Base-by-base conservation (phyloP, 306 rosid genomes). In the Delonix regia region DNA sequence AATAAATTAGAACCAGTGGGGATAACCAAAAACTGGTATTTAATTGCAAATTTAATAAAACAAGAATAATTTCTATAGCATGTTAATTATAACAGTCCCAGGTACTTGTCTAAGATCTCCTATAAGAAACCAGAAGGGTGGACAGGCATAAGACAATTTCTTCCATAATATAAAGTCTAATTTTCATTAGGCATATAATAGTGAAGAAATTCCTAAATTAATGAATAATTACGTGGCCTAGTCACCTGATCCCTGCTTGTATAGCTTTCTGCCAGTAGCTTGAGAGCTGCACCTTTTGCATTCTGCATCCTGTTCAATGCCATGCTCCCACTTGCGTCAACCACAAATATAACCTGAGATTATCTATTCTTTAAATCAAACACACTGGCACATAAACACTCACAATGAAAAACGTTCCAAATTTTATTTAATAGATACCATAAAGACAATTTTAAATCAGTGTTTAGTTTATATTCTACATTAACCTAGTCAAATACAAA, bases 311-410 rank as follows among this genome's bases (percentile, higher is more conserved):
- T 86, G 85, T 95, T 92, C 83, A 95, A 82, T 68, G 98, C 99
- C 99, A 95, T 92, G 86, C 99, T 95, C 80, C 99, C 99, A 82
- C 99, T 95, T 69, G 99, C 99, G 82, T 95, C 99, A 79, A 92
- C 99, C 75, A 95, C 92, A 91, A 91, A 95, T 82, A 95, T 95
- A 55, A 92, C 98, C 99, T 95, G 85, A 59, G 15, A 75, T 74
- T 72, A 72, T 73, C 42, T 15, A 59, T 57, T 75, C 44, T 70
- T 57, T 3, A 49, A 33, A 16, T 19, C 56, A 15, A 56, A 41
- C 47, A 15, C 11, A 18, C 8, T 36, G 75, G 69, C 47, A 34
- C 24, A 73, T 52, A 61, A 66, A 77, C 63, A 41, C 69, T 82
- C 36, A 36, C 6, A 13, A 10, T 4, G 49, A 16, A 56, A 85